Conservation (phyloP, 1,139 yeast genomes). For the Candida glucosophila region DNA sequence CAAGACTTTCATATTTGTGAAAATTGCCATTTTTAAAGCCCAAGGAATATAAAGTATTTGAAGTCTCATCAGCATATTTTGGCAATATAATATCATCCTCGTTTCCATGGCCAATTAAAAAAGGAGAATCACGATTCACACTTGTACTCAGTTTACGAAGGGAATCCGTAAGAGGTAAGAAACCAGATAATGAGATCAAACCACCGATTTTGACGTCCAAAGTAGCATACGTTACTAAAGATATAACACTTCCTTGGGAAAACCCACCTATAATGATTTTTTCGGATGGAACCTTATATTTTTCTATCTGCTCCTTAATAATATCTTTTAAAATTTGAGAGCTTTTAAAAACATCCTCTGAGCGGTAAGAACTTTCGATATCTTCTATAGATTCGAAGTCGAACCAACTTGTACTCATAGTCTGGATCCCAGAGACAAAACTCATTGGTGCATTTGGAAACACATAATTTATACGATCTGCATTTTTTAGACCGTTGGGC, state of each 20-base stretch:
- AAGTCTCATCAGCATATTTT: constrained; percentile 39
- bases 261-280: constrained; percentile 89
- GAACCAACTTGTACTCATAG: constrained; percentile 75
- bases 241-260: constrained; percentile 85
- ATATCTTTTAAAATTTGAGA: constrained; percentile 43
- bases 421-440: constrained; percentile 66
- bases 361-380: constrained; percentile 45
- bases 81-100: constrained; percentile 58
- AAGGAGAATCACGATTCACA: constrained; percentile 57
- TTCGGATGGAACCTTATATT: constrained; percentile 54
- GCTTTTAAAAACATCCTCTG: constrained; percentile 53
- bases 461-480: constrained; percentile 61
- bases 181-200: constrained; percentile 70
- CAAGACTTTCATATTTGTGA: constrained; percentile 54
- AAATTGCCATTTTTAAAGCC: constrained; percentile 50
- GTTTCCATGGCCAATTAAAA: constrained; percentile 86
- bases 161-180: constrained; percentile 46
- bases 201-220: constrained; percentile 69
- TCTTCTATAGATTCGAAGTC: constrained; percentile 57
- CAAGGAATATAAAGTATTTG: constrained; percentile 34
- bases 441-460: constrained; percentile 73
- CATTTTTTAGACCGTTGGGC: constrained; percentile 34
- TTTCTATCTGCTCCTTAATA: constrained; percentile 54
- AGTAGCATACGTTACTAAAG: constrained; percentile 45
- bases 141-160: constrained; percentile 19